Evolutionary conservation across 768 basidiomycete species (phyloP).

Genomic region (Daedaleopsis nitida): DNA sequence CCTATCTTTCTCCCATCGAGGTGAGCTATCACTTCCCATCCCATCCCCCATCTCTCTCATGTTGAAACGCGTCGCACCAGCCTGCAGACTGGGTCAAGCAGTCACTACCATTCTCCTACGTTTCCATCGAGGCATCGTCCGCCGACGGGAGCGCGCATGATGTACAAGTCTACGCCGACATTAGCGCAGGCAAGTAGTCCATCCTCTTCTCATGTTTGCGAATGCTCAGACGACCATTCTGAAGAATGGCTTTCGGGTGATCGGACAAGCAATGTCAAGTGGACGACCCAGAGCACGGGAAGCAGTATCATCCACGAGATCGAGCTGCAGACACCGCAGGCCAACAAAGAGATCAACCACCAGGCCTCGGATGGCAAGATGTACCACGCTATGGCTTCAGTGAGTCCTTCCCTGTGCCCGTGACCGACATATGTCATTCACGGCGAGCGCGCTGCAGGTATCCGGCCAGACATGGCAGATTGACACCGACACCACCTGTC

Average conservation of each 20-base stretch:
- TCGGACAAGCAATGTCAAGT: not conserved
- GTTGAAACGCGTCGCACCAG: constrained; percentile 18
- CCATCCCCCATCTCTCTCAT: not conserved
- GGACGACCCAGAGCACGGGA: constrained; percentile 11
- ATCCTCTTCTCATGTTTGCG: not conserved
- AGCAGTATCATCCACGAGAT: constrained; percentile 16
- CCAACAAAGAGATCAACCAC: constrained; percentile 4
- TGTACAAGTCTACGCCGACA: constrained; percentile 42
- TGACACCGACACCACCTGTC: constrained; percentile 6
- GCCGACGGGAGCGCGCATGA: constrained; percentile 35
- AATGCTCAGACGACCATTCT: not conserved
- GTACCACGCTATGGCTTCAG: constrained; percentile 17
- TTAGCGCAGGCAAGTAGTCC: constrained; percentile 35
- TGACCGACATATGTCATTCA: not conserved
- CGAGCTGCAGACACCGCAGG: constrained; percentile 3
- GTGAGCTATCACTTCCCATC: constrained; percentile 18
- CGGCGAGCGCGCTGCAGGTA: not conserved
- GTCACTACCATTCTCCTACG: constrained; percentile 43
- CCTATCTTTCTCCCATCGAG: constrained; percentile 43
- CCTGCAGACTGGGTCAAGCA: constrained; percentile 40
- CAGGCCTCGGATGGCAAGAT: constrained; percentile 18
- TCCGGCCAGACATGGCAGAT: constrained; percentile 14
- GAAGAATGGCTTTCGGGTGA: constrained; percentile 21
- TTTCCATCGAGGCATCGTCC: constrained; percentile 33
- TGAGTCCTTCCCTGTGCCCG: not conserved